Evolutionary conservation across 495 filamentous ascomycete genomes (phyloP), one percentile per base, ranked within the genome.

Genomic region (Pyrenula massariospora): DNA sequence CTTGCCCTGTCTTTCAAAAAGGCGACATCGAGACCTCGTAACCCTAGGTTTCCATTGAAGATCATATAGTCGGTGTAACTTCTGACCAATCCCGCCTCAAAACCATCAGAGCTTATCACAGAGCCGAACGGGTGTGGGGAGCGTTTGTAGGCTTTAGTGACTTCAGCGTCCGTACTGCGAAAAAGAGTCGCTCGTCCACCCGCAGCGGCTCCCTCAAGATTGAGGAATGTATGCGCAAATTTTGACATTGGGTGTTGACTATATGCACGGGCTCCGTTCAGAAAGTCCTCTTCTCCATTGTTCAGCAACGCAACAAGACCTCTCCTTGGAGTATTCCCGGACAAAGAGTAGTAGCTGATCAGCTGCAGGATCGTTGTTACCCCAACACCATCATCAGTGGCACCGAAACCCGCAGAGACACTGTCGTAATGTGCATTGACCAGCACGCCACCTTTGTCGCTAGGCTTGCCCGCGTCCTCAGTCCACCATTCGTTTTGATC

Each of bases 351-450:
- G 67, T 96, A 87, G 56, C 84, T 84, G 56, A 98, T 76, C n/a
- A 96, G 70, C 64, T 96, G 92, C 51, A 97, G 74, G 42, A 89
- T 74, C 10, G 88, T 87, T 21, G 95, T 82, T 11, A 95, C 87
- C 3, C 91, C 92, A 56, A 94, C 84, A 1, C 93, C 93, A 67
- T 95, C 88, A 69, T 98, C 93, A 8, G 93, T 97, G 24, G 93
- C 92, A 48, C 92, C 92, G 62, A 76, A 87, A 11, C 92, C 93
- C 1, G 90, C 91, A 5, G 89, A 88, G 1, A 97, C 93, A 59
- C 88, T 93, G 66, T 98, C 93, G 64, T 93, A 97, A 63, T 98
- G 93, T 3, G 92, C 89, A 65, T 95, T 98, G 61, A 98, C 87
- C 53, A 98, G 77, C 10, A 95, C 86, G 24, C 89, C 87, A 8